These are phyloP conservation scores for Tephrocybe sp. DNA, from an alignment of 768 basidiomycete species.

Conservation along the genomic window DNA sequence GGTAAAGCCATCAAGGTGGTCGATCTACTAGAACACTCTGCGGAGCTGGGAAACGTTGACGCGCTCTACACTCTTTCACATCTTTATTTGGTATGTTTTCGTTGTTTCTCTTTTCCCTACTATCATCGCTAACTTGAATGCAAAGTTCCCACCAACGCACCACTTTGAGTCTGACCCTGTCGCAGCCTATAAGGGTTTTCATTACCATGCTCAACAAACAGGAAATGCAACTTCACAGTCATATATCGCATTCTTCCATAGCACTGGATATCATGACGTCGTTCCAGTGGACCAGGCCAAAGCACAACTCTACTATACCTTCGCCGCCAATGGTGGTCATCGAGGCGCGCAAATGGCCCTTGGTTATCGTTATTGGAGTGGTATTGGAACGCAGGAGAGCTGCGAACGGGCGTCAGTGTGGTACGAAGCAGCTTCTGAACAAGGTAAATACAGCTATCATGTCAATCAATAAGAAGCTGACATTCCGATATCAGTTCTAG, in stretches of 20 bases:
- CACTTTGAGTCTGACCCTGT: slow-evolving; percentile 63
- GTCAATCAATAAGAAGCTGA: background rate
- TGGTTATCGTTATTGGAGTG: slow-evolving; percentile 94
- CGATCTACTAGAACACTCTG: slow-evolving; percentile 78
- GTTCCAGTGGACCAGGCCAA: slow-evolving; percentile 70
- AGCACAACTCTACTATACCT: slow-evolving; percentile 92
- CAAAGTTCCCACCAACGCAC: slow-evolving; percentile 71
- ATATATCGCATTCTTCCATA: slow-evolving; percentile 83
- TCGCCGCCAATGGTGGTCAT: slow-evolving; percentile 86
- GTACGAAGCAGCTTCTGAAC: slow-evolving; percentile 89
- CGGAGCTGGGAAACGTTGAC: slow-evolving; percentile 74
- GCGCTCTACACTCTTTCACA: slow-evolving; percentile 69
- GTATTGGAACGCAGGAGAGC: slow-evolving; percentile 87
- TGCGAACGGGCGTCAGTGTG: slow-evolving; percentile 83
- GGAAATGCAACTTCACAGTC: slow-evolving; percentile 90
- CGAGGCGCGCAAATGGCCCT: slow-evolving; percentile 90
- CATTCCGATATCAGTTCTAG: slow-evolving; percentile 58
- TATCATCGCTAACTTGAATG: background rate
- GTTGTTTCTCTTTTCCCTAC: background rate
- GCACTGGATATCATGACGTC: slow-evolving; percentile 75
- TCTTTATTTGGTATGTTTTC: slow-evolving; percentile 59
- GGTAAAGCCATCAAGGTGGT: slow-evolving; percentile 80
- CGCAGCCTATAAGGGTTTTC: slow-evolving; percentile 63
- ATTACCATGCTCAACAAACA: slow-evolving; percentile 60
- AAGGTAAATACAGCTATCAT: slow-evolving; percentile 45